These are phyloP conservation scores for Fusarium sp. DNA, from an alignment of 2,329 filamentous ascomycete genomes.

Conservation along the genomic window DNA sequence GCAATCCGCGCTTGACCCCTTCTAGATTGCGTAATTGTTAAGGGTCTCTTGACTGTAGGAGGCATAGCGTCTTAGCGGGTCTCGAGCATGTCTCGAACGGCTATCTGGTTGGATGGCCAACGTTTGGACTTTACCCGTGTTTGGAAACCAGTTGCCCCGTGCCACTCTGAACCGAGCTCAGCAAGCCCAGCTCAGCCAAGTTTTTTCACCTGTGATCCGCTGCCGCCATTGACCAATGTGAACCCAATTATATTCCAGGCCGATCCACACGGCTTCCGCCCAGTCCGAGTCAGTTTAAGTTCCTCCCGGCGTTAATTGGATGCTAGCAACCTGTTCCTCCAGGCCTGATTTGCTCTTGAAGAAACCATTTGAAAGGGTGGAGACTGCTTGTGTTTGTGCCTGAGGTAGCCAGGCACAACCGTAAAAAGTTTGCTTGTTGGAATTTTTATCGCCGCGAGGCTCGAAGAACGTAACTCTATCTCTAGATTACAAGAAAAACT, in stretches of 20 bases:
- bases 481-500: not conserved
- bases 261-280: slow-evolving; percentile 32
- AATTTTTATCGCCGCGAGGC: slow-evolving; percentile 34
- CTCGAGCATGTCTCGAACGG: slow-evolving; percentile 25
- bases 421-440: slow-evolving; percentile 21
- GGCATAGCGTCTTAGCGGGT: slow-evolving; percentile 31
- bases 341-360: slow-evolving; percentile 2
- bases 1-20: slow-evolving; percentile 36
- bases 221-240: slow-evolving; percentile 31
- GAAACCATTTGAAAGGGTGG: slow-evolving; percentile 3
- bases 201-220: slow-evolving; percentile 25
- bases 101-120: slow-evolving; percentile 46
- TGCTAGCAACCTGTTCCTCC: slow-evolving; percentile 15
- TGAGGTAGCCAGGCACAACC: slow-evolving; percentile 22
- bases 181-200: slow-evolving; percentile 25
- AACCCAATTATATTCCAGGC: not conserved
- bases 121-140: slow-evolving; percentile 22
- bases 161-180: slow-evolving; percentile 32
- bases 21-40: slow-evolving; percentile 41
- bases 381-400: slow-evolving; percentile 5
- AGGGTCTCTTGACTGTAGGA: slow-evolving; percentile 34
- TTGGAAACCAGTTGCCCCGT: slow-evolving; percentile 39
- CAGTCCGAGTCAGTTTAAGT: slow-evolving; percentile 35
- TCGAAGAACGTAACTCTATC: not conserved
- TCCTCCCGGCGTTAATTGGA: slow-evolving; percentile 18